These are phyloP conservation scores for Phlebopus sp. DNA, from an alignment of 1,284 basidiomycete species.

Conservation along the genomic window DNA sequence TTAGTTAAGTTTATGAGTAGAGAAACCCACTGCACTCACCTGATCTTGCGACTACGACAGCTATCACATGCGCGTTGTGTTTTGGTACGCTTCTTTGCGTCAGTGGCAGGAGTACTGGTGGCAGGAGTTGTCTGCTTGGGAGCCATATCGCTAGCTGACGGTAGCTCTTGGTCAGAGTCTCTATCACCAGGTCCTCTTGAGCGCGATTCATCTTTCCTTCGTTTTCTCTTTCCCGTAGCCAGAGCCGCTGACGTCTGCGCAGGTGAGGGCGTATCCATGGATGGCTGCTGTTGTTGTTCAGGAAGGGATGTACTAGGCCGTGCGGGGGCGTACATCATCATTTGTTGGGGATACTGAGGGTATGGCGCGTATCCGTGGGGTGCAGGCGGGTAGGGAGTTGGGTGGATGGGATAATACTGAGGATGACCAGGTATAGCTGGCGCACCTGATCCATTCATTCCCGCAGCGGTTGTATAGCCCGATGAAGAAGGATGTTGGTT, in stretches of 20 bases:
- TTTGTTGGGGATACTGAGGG: conserved; percentile 57
- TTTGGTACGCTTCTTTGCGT: conserved; percentile 84
- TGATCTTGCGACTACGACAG: conserved; percentile 91
- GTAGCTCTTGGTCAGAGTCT: conserved; percentile 57
- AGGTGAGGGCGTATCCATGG: conserved; percentile 33
- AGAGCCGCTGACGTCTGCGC: conserved; percentile 36
- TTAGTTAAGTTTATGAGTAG: conserved; percentile 8
- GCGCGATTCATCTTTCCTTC: conserved; percentile 46
- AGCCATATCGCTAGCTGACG: conserved; percentile 47
- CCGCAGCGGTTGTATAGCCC: conserved; percentile 34
- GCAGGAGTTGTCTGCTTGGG: conserved; percentile 34
- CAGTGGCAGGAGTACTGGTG: conserved; percentile 35
- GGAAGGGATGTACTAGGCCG: conserved; percentile 32
- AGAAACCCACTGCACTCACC: conserved; percentile 38
- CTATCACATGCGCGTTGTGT: conserved; percentile 89
- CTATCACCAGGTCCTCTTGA: conserved; percentile 40
- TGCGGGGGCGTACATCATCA: conserved; percentile 63
- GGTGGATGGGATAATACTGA: conserved; percentile 61
- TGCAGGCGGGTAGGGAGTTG: conserved; percentile 45
- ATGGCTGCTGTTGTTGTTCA: conserved; percentile 30
- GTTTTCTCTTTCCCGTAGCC: conserved; percentile 57
- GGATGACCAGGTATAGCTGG: conserved; percentile 43
- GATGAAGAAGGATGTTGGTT: conserved; percentile 46
- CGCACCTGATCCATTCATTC: conserved; percentile 41
- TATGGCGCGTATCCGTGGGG: conserved; percentile 54